These are phyloP conservation scores for Globisporangium cylindrosporum DNA, from an alignment of 352 stramenopile genomes.

Conservation along the genomic window DNA sequence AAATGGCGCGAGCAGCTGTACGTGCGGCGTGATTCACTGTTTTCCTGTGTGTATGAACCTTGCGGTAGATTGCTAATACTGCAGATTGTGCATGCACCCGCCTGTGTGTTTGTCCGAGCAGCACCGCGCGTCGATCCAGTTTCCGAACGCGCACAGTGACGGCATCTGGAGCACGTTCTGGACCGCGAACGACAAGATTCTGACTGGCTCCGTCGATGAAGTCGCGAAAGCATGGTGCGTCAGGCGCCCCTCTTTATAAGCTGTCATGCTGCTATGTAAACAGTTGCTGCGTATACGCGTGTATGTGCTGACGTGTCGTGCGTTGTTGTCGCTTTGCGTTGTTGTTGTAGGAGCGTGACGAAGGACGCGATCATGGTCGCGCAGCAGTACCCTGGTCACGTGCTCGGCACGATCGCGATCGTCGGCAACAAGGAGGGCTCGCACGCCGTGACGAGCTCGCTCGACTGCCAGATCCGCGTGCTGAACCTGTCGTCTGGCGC, in stretches of 20 bases:
- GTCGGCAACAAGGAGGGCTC: conserved; percentile 78
- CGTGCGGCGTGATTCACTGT: not conserved
- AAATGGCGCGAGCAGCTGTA: conserved; percentile 31
- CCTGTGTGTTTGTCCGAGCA: conserved; percentile 15
- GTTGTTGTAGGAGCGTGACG: conserved; percentile 49
- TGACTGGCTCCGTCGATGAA: conserved; percentile 86
- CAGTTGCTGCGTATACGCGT: not conserved
- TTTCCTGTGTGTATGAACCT: not conserved
- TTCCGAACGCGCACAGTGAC: conserved; percentile 82
- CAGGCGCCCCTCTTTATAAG: not conserved
- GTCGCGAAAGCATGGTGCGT: conserved; percentile 80
- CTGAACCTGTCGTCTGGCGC: conserved; percentile 68
- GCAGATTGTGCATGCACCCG: not conserved
- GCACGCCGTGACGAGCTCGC: conserved; percentile 72
- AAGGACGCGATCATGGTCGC: conserved; percentile 69
- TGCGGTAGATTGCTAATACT: not conserved
- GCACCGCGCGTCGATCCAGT: conserved; percentile 81
- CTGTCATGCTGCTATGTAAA: not conserved
- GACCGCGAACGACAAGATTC: conserved; percentile 85
- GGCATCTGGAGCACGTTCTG: conserved; percentile 89
- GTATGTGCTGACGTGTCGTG: not conserved
- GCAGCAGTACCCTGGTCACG: conserved; percentile 82
- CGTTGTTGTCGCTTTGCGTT: not conserved
- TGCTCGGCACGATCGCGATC: conserved; percentile 84
- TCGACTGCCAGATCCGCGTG: conserved; percentile 83